These are phyloP conservation scores for Fusarium heterosporum DNA, from an alignment of 2,329 filamentous ascomycete species.

Conservation along the genomic window DNA sequence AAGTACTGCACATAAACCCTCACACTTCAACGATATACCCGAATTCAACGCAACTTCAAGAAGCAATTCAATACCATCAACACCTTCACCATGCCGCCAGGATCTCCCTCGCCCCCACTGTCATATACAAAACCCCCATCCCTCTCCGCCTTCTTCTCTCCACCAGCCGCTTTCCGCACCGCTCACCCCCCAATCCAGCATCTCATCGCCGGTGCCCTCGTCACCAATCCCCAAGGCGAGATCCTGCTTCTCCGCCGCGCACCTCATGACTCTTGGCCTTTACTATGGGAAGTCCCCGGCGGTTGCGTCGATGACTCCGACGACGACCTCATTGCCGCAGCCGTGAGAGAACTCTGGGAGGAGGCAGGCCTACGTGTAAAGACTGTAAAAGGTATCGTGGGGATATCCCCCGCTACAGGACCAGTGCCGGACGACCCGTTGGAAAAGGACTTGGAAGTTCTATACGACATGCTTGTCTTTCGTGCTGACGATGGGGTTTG, in stretches of 20 bases:
- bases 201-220: constrained; percentile 45
- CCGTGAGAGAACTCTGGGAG: constrained; percentile 60
- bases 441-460: constrained; percentile 40
- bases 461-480: constrained; percentile 43
- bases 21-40: background rate
- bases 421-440: constrained; percentile 18
- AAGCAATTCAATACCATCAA: background rate
- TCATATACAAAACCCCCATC: constrained; percentile 35
- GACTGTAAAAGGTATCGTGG: constrained; percentile 43
- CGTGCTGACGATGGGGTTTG: constrained; percentile 42
- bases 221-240: constrained; percentile 35
- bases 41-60: background rate
- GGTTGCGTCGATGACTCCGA: constrained; percentile 42
- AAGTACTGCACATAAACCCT: background rate
- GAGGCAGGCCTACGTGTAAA: constrained; percentile 55
- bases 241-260: constrained; percentile 45
- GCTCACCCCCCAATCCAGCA: constrained; percentile 38
- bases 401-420: background rate
- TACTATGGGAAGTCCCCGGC: constrained; percentile 45
- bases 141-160: constrained; percentile 24
- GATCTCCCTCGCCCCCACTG: constrained; percentile 20
- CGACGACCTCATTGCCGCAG: constrained; percentile 39
- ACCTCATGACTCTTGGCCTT: constrained; percentile 46
- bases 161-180: constrained; percentile 33
- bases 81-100: constrained; percentile 5